phyloP scores from a whole-genome alignment of 2,329 filamentous ascomycete genomes.

The Pseudogymnoascus sp. region DNA sequence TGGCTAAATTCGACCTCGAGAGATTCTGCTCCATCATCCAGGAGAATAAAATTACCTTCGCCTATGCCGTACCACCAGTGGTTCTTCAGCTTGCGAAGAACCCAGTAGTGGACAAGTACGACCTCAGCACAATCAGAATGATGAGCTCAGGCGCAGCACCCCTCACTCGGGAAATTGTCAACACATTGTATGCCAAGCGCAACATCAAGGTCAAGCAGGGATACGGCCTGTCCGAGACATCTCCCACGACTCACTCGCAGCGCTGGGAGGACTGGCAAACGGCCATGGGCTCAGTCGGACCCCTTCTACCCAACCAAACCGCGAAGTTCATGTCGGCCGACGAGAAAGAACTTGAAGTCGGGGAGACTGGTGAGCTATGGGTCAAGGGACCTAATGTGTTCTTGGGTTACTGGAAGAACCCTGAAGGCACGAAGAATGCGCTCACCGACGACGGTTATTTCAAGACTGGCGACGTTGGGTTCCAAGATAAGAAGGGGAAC shows the following conservation, averaged over 20 bases:
- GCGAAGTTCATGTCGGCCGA: slow-evolving; percentile 69
- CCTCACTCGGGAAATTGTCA: slow-evolving; percentile 69
- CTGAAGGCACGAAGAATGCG: slow-evolving; percentile 59
- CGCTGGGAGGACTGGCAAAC: slow-evolving; percentile 66
- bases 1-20: slow-evolving; percentile 75
- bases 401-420: slow-evolving; percentile 67
- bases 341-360: slow-evolving; percentile 51
- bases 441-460: slow-evolving; percentile 76
- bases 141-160: slow-evolving; percentile 85
- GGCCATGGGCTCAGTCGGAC: slow-evolving; percentile 70
- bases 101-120: slow-evolving; percentile 68
- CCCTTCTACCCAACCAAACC: slow-evolving; percentile 67
- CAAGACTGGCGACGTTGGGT: slow-evolving; percentile 81
- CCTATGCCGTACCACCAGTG: slow-evolving; percentile 78
- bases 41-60: slow-evolving; percentile 63
- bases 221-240: slow-evolving; percentile 83
- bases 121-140: slow-evolving; percentile 70
- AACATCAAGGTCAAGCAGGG: slow-evolving; percentile 81
- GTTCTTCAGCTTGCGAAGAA: slow-evolving; percentile 73
- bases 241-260: slow-evolving; percentile 68
- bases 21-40: slow-evolving; percentile 71
- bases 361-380: slow-evolving; percentile 63
- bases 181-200: slow-evolving; percentile 58
- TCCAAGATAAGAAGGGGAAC: slow-evolving; percentile 67
- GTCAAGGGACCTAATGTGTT: slow-evolving; percentile 75